Base-by-base conservation (phyloP, 2,329 filamentous ascomycete species). In the Apiospora kogelbergensis region DNA sequence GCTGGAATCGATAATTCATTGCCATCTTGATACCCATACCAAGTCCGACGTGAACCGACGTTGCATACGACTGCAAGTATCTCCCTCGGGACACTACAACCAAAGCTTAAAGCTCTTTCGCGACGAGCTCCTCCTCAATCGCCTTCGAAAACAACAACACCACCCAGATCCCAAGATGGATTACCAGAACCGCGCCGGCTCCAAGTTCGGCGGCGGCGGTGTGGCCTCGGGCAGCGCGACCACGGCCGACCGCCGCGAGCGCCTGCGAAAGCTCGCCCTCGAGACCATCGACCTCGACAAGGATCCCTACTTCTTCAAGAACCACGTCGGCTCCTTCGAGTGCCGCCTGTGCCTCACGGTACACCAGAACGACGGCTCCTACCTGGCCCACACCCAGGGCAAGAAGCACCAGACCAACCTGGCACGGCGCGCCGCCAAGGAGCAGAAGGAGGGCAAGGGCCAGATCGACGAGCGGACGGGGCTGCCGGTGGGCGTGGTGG, bases 281-380 rank as follows among this genome's bases (percentile, higher is more conserved):
- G 96, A 99, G 84, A 97, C 94, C 68, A 99, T 99, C 86, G 95
- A 98, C 84, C 93, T 98, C 72, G 96, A 98, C 84, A 98, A 98
- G 84, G 96, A 99, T 84, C 96, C 96, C 0, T 99, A 98, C 88
- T 98, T 98, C 86, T 99, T 99, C 91, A 97, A 97, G 82, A 99
- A 99, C 86, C 95, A 99, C 82, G 93, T 98, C 76, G 96, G 96
- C 78, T 96, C 92, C 78, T 99, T 98, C 82, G 96, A 99, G 82
- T 99, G 96, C 81, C 93, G 96, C 40, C 91, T 99, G 48, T 99
- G 96, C 78, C 86, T 99, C 33, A 99, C 96, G 0, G 95, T 98
- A 5, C 96, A 99, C 86, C 96, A 99, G 78, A 99, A 99, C 81
- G 96, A 99, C 84, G 96, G 96, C 72, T 98, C 95, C 64, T 99